phyloP scores from a whole-genome alignment of 2,329 filamentous ascomycete genomes.

The Arthrobotrys sinensis region DNA sequence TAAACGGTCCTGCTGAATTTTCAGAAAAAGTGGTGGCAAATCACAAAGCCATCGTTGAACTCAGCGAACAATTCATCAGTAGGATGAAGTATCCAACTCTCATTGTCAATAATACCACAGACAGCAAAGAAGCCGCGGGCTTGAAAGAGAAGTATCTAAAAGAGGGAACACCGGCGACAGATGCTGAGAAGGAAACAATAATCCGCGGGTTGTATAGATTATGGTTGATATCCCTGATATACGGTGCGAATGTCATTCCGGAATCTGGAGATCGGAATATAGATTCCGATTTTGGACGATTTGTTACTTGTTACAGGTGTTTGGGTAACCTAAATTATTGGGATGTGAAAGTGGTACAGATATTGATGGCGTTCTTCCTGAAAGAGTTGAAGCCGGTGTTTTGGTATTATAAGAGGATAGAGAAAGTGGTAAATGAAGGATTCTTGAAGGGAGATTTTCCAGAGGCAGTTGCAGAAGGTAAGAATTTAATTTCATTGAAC shows the following conservation, averaged over 20 bases:
- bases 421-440: conserved; percentile 31
- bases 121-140: conserved; percentile 5
- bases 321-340: conserved; percentile 35
- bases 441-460: conserved; percentile 27
- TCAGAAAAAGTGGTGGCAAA: conserved; percentile 35
- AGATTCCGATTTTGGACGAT: conserved; percentile 36
- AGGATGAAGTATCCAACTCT: conserved; percentile 49
- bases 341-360: conserved; percentile 46
- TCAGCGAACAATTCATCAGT: conserved; percentile 44
- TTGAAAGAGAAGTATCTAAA: conserved; percentile 26
- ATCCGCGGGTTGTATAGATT: conserved; percentile 39
- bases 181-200: conserved; percentile 42
- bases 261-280: conserved; percentile 17
- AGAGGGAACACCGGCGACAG: conserved; percentile 35
- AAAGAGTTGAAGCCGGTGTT: conserved; percentile 42
- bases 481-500: neutral
- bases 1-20: conserved; percentile 40
- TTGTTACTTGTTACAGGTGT: conserved; percentile 38
- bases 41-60: conserved; percentile 34
- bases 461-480: conserved; percentile 33
- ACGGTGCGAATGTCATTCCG: conserved; percentile 36
- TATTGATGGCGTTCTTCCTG: conserved; percentile 35
- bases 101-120: conserved; percentile 12
- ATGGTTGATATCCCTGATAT: conserved; percentile 43
- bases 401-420: conserved; percentile 23